Percentiles rank a stretch among this genome's conserved stretches.
These are phyloP conservation scores for Eleusine indica DNA, from an alignment of 176 grass and related monocot genomes.

Conservation along the genomic window DNA sequence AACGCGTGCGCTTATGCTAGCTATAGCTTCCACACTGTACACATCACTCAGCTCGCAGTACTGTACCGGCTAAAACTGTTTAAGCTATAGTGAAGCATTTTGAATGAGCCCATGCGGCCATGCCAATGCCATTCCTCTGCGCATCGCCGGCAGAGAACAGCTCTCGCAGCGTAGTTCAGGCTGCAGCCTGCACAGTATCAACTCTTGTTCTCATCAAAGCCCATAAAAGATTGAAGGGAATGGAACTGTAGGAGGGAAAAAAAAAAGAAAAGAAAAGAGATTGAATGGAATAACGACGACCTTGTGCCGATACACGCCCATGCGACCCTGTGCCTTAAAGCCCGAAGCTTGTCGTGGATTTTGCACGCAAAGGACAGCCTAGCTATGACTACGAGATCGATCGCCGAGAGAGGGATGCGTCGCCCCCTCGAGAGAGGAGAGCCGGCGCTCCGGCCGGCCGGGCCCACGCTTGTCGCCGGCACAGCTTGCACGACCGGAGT, in stretches of 20 bases:
- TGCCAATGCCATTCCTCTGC: neutral
- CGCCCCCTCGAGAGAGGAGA: neutral
- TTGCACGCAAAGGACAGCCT: neutral
- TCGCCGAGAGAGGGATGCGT: neutral
- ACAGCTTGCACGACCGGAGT: neutral
- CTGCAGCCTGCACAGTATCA: no score
- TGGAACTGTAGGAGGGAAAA: no score
- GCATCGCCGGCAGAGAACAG: neutral
- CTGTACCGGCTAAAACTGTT: neutral
- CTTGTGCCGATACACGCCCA: neutral
- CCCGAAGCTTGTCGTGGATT: neutral
- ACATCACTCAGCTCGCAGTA: neutral
- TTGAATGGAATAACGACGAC: neutral
- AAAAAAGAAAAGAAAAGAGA: no score
- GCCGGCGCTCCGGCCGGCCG: neutral
- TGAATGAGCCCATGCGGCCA: neutral
- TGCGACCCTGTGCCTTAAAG: neutral
- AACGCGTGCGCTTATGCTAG: constrained; percentile 22
- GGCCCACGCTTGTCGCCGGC: constrained; percentile 19
- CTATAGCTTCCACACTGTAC: neutral
- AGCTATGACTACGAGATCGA: neutral
- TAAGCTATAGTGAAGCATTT: neutral
- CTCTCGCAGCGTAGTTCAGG: neutral
- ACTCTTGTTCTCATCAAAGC: neutral
- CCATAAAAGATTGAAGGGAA: no score